These are phyloP conservation scores for Pythium volutum DNA, from an alignment of 352 stramenopile species.

Conservation along the genomic window DNA sequence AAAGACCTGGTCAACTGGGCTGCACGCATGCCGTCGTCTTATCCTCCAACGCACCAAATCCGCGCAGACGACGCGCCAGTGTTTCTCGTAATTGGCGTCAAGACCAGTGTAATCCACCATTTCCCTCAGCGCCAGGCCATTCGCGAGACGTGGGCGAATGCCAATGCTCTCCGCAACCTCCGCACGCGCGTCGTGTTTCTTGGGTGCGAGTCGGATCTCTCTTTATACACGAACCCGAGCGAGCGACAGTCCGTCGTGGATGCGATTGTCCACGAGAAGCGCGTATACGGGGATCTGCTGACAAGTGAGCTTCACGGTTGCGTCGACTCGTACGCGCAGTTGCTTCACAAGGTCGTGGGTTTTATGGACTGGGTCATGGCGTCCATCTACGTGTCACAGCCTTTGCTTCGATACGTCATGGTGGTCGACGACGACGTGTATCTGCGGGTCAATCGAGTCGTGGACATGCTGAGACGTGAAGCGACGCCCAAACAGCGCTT, in stretches of 20 bases:
- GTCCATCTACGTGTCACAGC: conserved; percentile 3
- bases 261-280: conserved; percentile 30
- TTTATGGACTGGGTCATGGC: conserved; percentile 29
- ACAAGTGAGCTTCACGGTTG: conserved; percentile 39
- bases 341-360: conserved; percentile 50
- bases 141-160: conserved; percentile 33
- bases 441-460: conserved; percentile 10
- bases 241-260: background rate
- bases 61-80: background rate
- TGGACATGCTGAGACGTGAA: background rate
- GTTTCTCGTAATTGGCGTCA: conserved; percentile 48
- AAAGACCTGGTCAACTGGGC: background rate
- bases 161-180: background rate
- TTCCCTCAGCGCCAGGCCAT: conserved; percentile 28
- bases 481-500: conserved; percentile 1
- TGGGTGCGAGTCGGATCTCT: conserved; percentile 28
- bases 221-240: background rate
- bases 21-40: background rate
- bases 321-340: conserved; percentile 41
- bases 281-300: conserved; percentile 41
- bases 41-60: background rate
- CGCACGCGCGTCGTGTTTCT: conserved; percentile 36
- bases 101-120: conserved; percentile 32
- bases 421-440: conserved; percentile 60
- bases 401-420: conserved; percentile 24